Evolutionary conservation across 2,329 filamentous ascomycete genomes (phyloP), one percentile per base, ranked within the genome.

Genomic region (Penicillium rolfsii): DNA sequence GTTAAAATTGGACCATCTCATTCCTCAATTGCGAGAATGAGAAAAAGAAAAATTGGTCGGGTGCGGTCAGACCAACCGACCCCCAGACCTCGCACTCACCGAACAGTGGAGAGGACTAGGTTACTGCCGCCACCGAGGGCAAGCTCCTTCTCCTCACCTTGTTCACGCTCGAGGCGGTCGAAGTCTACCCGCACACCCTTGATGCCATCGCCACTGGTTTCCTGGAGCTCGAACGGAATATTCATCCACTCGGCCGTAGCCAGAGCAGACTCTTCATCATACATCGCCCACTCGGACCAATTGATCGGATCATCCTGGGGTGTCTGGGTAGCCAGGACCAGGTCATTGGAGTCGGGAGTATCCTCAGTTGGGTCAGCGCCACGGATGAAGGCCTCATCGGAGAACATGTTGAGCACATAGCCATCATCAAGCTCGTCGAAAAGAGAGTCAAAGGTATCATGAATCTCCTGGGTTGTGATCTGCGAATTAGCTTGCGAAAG

Each of bases 311-410:
- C 67, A 71, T 68, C 74, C 57, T 74, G 74, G 2, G 77, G 76
- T 1, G 76, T 79, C 62, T 76, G 67, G 33, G 75, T 76, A 57
- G 73, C 70, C 49, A 72, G 59, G 22, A 69, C 71, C 24, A 68
- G 67, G 54, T 78, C 76, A 22, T 74, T 67, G 2, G 77, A 77
- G 58, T 77, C 75, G 4, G 76, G 76, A 0, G 76, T 77, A 52
- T 76, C 71, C 40, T 76, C 68, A 4, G 70, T 64, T 43, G 74
- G 73, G 4, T 67, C 70, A 41, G 12, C 35, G 11, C 9, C 52
- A 7, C 63, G 69, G 55, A 77, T 74, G 52, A 78, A 64, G 46
- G 78, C 74, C 56, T 78, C 74, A 11, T 78, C 74, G 52, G 69
- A 65, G 5, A 74, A 14, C 33, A 52, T 16, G 35, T 19, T 73